Base-by-base conservation (phyloP, 768 basidiomycete genomes). In the Calvatia gigantea region DNA sequence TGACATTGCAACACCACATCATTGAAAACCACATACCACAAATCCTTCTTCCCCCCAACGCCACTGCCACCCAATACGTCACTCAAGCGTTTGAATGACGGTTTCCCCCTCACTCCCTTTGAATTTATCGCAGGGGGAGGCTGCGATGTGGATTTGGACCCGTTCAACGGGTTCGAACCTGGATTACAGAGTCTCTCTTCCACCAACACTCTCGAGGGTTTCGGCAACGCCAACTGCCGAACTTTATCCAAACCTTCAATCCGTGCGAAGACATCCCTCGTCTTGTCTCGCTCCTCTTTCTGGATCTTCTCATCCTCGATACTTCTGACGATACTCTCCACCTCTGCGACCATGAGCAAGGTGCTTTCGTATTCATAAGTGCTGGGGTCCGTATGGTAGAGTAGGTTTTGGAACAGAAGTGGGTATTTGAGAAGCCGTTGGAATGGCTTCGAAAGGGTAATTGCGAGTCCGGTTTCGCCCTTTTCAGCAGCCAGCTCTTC, bases 291-390 rank as follows among this genome's bases (percentile, higher is more conserved):
- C 67, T 96, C 94, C 67, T 98, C 96, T 70, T 93, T 92, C 67
- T 91, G 89, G 53, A 94, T 90, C 77, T 98, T 98, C 75, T 99
- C 94, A 64, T 98, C 96, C 69, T 99, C 96, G 54, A 99, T 98
- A 58, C 90, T 91, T 42, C 96, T 82, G 45, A 99, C 96, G 63
- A 98, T 96, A 17, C 81, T 86, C 73, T 99, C 97, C 6, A 99
- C 91, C 69, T 98, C 94, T 17, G 94, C 92, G 1, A 98, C 94
- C 91, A 98, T 96, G 67, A 89, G 87, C 38, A 96, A 75, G 11
- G 95, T 97, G 65, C 88, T 89, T 69, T 99, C 97, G 66, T 97
- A 99, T 72, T 99, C 97, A 64, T 89, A 94, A 3, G 95, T 94
- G 60, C 92, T 94, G 2, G 97, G 94, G 63, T 99, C 97, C 15